Evolutionary conservation across 2,329 filamentous ascomycete species (phyloP).

Genomic region (Neonectria faginata): DNA sequence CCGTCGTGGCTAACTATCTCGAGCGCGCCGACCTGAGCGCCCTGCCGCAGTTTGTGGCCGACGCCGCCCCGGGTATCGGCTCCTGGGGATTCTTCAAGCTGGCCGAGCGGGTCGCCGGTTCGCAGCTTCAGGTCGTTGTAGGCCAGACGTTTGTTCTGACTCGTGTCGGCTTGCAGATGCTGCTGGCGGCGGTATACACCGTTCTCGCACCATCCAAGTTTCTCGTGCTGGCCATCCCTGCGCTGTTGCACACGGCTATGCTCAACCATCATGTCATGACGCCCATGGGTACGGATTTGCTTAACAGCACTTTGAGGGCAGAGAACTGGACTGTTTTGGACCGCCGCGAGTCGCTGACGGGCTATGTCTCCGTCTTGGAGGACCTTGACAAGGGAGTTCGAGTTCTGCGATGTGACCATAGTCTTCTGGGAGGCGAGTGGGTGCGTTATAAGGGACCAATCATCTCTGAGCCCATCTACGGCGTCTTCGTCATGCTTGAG

Average conservation of each 20-base stretch:
- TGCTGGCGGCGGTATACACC: slow-evolving; percentile 74
- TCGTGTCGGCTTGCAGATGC: slow-evolving; percentile 77
- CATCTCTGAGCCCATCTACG: slow-evolving; percentile 89
- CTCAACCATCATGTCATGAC: slow-evolving; percentile 81
- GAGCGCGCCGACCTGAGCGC: slow-evolving; percentile 69
- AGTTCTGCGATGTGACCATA: slow-evolving; percentile 92
- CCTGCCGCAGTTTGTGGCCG: slow-evolving; percentile 68
- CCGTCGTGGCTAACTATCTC: slow-evolving; percentile 72
- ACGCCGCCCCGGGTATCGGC: slow-evolving; percentile 73
- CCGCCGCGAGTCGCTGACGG: slow-evolving; percentile 86
- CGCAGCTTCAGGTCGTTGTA: slow-evolving; percentile 62
- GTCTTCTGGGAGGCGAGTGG: slow-evolving; percentile 94
- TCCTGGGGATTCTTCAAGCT: slow-evolving; percentile 74
- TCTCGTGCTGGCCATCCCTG: slow-evolving; percentile 75
- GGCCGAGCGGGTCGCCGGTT: slow-evolving; percentile 56
- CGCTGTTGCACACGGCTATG: slow-evolving; percentile 76
- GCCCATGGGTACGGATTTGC: slow-evolving; percentile 65
- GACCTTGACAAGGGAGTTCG: slow-evolving; percentile 77
- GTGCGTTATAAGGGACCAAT: slow-evolving; percentile 64
- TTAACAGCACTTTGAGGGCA: slow-evolving; percentile 74
- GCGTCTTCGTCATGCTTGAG: slow-evolving; percentile 96
- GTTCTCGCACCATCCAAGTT: slow-evolving; percentile 76
- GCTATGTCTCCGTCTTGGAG: slow-evolving; percentile 92
- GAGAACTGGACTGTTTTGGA: slow-evolving; percentile 82
- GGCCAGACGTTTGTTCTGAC: slow-evolving; percentile 74